Conservation (phyloP, 331 rosid species). For the Malus hybrid region DNA sequence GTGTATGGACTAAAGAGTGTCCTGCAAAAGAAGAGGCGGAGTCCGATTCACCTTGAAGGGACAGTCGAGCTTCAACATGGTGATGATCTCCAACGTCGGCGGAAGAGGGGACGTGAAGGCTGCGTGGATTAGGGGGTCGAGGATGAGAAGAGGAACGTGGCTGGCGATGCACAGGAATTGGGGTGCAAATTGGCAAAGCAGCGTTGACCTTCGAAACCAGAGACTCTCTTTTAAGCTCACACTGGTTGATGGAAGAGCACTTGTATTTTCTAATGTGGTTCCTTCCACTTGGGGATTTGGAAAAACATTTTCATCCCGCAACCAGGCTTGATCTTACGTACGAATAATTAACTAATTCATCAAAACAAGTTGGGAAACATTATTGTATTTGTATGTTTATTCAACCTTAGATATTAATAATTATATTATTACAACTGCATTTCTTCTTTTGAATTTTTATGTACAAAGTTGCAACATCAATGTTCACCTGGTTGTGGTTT, state of each 20-base stretch:
- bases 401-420: too few species aligned
- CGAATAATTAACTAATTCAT: too few species aligned
- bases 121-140: slow-evolving; percentile 55
- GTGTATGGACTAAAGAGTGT: slow-evolving; percentile 32
- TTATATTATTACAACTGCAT: too few species aligned
- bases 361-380: too few species aligned
- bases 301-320: slow-evolving; percentile 56
- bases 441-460: too few species aligned
- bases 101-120: slow-evolving; percentile 62
- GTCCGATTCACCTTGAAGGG: slow-evolving; percentile 78
- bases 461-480: too few species aligned
- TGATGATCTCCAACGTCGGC: slow-evolving; percentile 75
- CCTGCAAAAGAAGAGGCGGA: slow-evolving; percentile 73
- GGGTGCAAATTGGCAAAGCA: slow-evolving; percentile 88
- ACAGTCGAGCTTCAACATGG: slow-evolving; percentile 67
- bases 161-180: slow-evolving; percentile 66
- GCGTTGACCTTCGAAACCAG: slow-evolving; percentile 44
- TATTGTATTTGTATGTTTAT: too few species aligned
- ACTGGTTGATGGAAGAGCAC: slow-evolving; percentile 44
- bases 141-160: slow-evolving; percentile 33
- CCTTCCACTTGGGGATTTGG: slow-evolving; percentile 80
- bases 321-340: slow-evolving; percentile 28
- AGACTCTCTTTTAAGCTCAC: slow-evolving; percentile 61
- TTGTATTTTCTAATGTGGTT: slow-evolving; percentile 42
- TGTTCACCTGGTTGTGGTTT: too few species aligned